Evolutionary conservation across 805 yeast species (phyloP), one percentile per base, ranked within the genome.

Genomic region (Torulaspora indica): DNA sequence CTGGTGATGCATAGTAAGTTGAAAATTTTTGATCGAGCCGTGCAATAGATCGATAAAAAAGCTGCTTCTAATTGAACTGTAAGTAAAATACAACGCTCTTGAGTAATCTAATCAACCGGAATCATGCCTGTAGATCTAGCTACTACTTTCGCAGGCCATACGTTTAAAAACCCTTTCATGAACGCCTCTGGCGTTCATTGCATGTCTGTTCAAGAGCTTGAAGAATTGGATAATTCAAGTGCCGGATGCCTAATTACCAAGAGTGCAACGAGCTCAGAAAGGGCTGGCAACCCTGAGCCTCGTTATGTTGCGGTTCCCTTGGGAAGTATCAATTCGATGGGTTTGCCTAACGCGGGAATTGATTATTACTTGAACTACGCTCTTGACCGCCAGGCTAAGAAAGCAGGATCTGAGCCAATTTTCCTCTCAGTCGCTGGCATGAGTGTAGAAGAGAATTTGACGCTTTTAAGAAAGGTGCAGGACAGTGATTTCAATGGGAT

Each of bases 151-250:
- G 40, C 52, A 29, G 46, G 46, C 32, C 42, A 38, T 22, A 45
- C 46, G 13, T 61, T 52, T 41, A 54, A 51, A 32, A 61, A 58
- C 35, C 66, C 66, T 9, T 54, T 61, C 15, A 60, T 60, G 63
- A 61, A 61, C 32, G 64, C 66, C 2, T 60, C 64, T 2, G 66
- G 66, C 34, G 66, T 61, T 33, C 61, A 60, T 46, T 61, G 64
- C 45, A 56, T 60, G 63, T 51, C 53, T n/a, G 49, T 47, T 5
- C 35, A 47, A 10, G 64, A 60, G 36, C 37, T 61, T 36, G 56
- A 58, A 22, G 61, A 58, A 33, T 27, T 59, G 35, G 55, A 53
- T 24, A n/a, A 40, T 27, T 56, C 61, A 3, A 46, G 44, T 1
- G 61, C 66, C 7, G 63, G 63, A 35, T 54, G 59, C 12, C 57